Evolutionary conservation across 352 stramenopile genomes (phyloP), one percentile per base, ranked within the genome.

Genomic region (Phytophthora brassicae): DNA sequence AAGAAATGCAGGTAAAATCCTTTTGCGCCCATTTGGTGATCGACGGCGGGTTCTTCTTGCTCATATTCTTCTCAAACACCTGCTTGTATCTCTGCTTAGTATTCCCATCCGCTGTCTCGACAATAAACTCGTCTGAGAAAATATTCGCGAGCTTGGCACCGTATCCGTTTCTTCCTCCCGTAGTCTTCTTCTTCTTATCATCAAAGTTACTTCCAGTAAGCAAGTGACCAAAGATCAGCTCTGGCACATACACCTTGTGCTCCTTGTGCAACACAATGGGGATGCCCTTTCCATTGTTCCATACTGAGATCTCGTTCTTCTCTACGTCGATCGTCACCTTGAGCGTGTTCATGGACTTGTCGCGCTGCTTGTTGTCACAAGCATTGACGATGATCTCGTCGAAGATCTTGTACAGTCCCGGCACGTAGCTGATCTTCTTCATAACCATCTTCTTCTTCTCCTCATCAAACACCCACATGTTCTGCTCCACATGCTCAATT

Each of bases 101-200:
- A 23, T 86, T 89, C 1, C 86, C 76, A 63, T 99, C 98, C 0
- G 95, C 84, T 16, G 97, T 99, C 68, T 99, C 97, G 4, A 99
- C 96, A 28, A 95, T 79, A 69, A 99, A 99, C 66, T 99, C 75
- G 11, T 81, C 99, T 14, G 94, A 99, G 74, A 99, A 99, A 68
- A 99, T 99, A 70, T 99, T 99, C 3, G 98, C 96, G 4, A 99
- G 82, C 74, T 99, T 99, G 1, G 97, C 97, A 35, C 97, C 97
- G 62, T 99, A 99, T 16, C 97, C 97, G 68, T 99, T 98, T 24
- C 96, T 74, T 50, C 97, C 97, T 60, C 97, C 97, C 28, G 82
- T 92, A 0, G 86, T 96, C 68, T 97, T 97, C 69, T 98, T 97
- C 75, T 98, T 92, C 36, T 96, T 94, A 60, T 99, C 97, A 56